Evolutionary conservation across 805 yeast species (phyloP).

Genomic region (Suhomyces kilbournensis): DNA sequence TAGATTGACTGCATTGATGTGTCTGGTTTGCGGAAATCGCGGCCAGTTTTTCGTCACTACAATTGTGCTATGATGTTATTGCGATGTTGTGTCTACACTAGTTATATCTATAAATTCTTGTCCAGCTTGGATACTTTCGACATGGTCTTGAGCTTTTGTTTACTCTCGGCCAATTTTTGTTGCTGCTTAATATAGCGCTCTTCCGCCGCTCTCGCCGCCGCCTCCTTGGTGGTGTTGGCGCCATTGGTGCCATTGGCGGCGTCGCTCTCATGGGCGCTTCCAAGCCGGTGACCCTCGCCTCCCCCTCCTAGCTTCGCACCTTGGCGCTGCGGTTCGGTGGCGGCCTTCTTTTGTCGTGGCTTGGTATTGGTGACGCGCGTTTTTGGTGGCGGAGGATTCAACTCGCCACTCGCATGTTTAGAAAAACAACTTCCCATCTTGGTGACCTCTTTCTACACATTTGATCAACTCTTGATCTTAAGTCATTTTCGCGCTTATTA

Average conservation of each 20-base stretch:
- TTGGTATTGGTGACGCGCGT: neutral
- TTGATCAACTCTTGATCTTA: neutral
- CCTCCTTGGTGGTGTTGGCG: slow-evolving; percentile 19
- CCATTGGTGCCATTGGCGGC: neutral
- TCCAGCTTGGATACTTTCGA: slow-evolving; percentile 27
- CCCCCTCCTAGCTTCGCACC: neutral
- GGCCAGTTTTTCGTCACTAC: neutral
- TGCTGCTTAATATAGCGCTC: slow-evolving; percentile 28
- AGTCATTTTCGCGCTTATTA: neutral
- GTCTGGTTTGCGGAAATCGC: neutral
- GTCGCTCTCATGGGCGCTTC: neutral
- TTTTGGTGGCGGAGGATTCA: neutral
- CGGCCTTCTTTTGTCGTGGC: neutral
- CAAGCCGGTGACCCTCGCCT: slow-evolving; percentile 1
- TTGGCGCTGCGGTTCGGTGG: neutral
- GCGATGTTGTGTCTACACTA: neutral
- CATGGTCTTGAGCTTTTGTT: slow-evolving; percentile 30
- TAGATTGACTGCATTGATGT: neutral
- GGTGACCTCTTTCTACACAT: neutral
- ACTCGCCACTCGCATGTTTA: slow-evolving; percentile 7
- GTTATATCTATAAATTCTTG: slow-evolving; percentile 24
- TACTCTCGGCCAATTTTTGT: slow-evolving; percentile 24
- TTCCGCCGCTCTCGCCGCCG: slow-evolving; percentile 43
- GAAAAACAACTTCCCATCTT: slow-evolving; percentile 28
- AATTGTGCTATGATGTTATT: neutral